These are phyloP conservation scores for Blumeriella jaapii DNA, from an alignment of 2,329 filamentous ascomycete genomes.

Conservation along the genomic window DNA sequence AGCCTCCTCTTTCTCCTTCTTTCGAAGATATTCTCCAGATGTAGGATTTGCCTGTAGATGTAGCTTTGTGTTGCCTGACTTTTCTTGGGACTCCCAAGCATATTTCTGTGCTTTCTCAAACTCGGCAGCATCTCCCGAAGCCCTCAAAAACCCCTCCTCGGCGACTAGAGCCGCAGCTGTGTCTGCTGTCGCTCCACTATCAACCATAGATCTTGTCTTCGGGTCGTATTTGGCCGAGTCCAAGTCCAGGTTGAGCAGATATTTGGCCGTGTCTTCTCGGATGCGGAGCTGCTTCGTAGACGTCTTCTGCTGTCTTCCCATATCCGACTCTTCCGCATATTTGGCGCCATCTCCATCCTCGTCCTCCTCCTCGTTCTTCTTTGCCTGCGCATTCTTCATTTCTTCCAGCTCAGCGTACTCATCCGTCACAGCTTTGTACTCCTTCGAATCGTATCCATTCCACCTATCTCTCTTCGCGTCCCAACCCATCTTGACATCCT, in stretches of 20 bases:
- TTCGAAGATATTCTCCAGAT: conserved; percentile 72
- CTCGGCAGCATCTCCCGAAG: conserved; percentile 81
- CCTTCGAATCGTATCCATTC: conserved; percentile 90
- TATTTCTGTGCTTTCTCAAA: conserved; percentile 84
- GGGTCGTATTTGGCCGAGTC: conserved; percentile 97
- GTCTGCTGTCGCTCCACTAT: conserved; percentile 69
- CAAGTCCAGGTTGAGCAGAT: conserved; percentile 84
- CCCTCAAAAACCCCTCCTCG: conserved; percentile 83
- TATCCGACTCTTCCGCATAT: conserved; percentile 92
- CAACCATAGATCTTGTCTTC: conserved; percentile 85
- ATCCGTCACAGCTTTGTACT: conserved; percentile 79
- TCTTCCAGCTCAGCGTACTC: conserved; percentile 82
- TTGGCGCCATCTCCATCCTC: conserved; percentile 51
- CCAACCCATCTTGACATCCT: conserved; percentile 83
- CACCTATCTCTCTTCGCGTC: conserved; percentile 95
- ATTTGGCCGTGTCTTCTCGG: conserved; percentile 94
- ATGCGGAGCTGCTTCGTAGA: conserved; percentile 83
- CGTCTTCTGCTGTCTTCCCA: conserved; percentile 87
- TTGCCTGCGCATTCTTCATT: conserved; percentile 43
- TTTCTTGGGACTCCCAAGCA: conserved; percentile 92
- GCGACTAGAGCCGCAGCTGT: conserved; percentile 73
- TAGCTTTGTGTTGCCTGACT: conserved; percentile 61
- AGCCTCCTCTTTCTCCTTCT: conserved; percentile 65
- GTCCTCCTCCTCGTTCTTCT: conserved; percentile 38
- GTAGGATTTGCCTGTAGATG: conserved; percentile 97